Percentiles rank a stretch among this genome's conserved stretches.
These are phyloP conservation scores for Mycena belliarum DNA, from an alignment of 768 basidiomycete species.

Conservation along the genomic window DNA sequence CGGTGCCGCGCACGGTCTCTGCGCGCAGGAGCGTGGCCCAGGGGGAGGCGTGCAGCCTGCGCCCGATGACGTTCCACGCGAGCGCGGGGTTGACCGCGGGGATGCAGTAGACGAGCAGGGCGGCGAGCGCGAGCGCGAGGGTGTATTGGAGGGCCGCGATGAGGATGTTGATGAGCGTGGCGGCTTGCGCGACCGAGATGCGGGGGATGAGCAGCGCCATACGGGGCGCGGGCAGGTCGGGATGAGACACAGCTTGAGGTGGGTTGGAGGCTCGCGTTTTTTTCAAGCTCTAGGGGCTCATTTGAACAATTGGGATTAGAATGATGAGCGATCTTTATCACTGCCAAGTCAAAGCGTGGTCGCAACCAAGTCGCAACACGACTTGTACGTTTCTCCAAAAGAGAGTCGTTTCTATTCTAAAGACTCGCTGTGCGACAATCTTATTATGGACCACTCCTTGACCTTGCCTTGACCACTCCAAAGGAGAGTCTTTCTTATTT, in stretches of 20 bases:
- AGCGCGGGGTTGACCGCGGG: constrained; percentile 21
- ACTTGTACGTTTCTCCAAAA: too few species aligned
- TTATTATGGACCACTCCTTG: too few species aligned
- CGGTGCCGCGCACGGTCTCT: constrained; percentile 4
- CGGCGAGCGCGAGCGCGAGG: constrained; percentile 22
- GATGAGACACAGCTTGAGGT: too few species aligned
- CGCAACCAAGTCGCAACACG: too few species aligned
- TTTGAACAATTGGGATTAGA: neutral
- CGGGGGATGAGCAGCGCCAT: constrained; percentile 17
- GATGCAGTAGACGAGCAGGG: constrained; percentile 22
- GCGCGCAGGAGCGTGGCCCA: constrained; percentile 25
- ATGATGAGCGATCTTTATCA: neutral
- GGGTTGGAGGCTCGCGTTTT: neutral
- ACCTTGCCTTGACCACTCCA: too few species aligned
- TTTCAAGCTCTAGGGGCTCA: neutral
- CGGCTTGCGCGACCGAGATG: constrained; percentile 26
- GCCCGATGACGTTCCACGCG: constrained; percentile 25
- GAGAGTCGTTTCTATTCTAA: too few species aligned
- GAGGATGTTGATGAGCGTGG: constrained; percentile 25
- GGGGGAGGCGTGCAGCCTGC: constrained; percentile 22
- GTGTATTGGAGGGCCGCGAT: constrained; percentile 25
- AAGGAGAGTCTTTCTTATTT: too few species aligned
- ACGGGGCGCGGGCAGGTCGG: too few species aligned
- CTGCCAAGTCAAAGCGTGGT: neutral
- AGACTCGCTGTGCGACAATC: too few species aligned